Evolutionary conservation across 2,329 filamentous ascomycete genomes (phyloP), one percentile per base, ranked within the genome.

Genomic region (Elsinoe necatrix): DNA sequence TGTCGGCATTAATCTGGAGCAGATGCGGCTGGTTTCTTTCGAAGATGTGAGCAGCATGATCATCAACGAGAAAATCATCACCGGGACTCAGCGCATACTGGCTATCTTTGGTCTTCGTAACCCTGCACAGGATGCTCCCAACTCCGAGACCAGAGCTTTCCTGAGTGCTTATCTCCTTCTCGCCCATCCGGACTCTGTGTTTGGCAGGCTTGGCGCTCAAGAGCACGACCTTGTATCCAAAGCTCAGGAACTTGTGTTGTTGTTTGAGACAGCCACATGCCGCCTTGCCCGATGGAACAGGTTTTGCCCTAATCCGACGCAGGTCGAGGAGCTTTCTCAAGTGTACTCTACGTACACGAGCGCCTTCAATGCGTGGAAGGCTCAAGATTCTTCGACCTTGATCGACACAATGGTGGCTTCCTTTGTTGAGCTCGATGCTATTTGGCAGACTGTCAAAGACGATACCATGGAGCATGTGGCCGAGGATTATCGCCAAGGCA

Each of bases 371-470:
- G 83, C 86, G 2, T 93, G 88, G 88, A 89, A 91, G 70, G 84
- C 87, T 1, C 81, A 87, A 54, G 88, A 92, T 67, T 88, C 86
- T 0, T 84, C 84, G 55, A 84, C 87, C 0, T 75, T 93, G 3
- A 82, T 92, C 54, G 86, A 91, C 64, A 85, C 89, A 56, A 91
- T 93, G 87, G 78, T 92, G n/a, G 80, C 88, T 65, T 87, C 89
- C 61, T 91, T 92, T 68, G 86, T 91, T 16, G 87, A 90, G 66
- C 79, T 93, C 1, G 88, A 93, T 65, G 85, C 85, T 34, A 92
- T 92, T 48, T 87, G 87, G 77, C 86, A 90, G 66, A 87, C 85
- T 2, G 86, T 93, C 67, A 90, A 89, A 68, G 84, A 89, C 63
- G 84, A 84, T 54, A 87, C 83, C 0, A 83, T 87, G 48, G 83